Evolutionary conservation across 805 yeast species (phyloP), one percentile per base, ranked within the genome.

Genomic region (Saccharomycopsis fibuligera): DNA sequence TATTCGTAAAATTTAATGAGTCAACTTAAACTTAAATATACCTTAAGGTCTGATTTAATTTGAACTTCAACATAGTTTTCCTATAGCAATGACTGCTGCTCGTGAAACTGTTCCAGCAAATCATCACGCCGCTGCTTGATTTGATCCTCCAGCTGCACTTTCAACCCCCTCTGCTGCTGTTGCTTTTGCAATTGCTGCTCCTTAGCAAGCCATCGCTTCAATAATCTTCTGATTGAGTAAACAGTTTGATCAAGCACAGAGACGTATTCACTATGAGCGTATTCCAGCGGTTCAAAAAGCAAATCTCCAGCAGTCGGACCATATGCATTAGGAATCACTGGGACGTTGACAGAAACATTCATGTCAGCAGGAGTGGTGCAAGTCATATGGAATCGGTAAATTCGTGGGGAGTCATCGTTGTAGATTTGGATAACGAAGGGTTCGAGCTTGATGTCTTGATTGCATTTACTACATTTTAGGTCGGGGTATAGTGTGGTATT

Each of bases 381-480:
- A 19, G 16, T 17, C 48, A 45, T 45, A 24, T 45, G 48, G 37
- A 25, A 44, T 14, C 47, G 12, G 21, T 23, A 44, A n/a, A 35
- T n/a, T 21, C 35, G 29, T 22, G 23, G 33, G 5, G 36, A 30
- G 4, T 22, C 35, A n/a, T 42, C 38, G 12, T 6, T 27, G 5
- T n/a, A 10, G 9, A 42, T 19, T 35, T 39, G 47, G 19, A 43
- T 12, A 27, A 48, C 38, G 23, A 25, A 49, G 4, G 46, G 31
- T 27, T 44, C 52, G 1, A 49, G 31, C 21, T 33, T 9, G 30
- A 49, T 49, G n/a, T 44, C 46, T 14, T 31, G 17, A 3, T 14
- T 6, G 29, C 52, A 49, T 25, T 40, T 49, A n/a, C 31, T 30
- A 27, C 52, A 49, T 10, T 2, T 16, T n/a, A 16, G 44, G 44